Base-by-base conservation (phyloP, 768 basidiomycete genomes). In the Amanita fuliginea region DNA sequence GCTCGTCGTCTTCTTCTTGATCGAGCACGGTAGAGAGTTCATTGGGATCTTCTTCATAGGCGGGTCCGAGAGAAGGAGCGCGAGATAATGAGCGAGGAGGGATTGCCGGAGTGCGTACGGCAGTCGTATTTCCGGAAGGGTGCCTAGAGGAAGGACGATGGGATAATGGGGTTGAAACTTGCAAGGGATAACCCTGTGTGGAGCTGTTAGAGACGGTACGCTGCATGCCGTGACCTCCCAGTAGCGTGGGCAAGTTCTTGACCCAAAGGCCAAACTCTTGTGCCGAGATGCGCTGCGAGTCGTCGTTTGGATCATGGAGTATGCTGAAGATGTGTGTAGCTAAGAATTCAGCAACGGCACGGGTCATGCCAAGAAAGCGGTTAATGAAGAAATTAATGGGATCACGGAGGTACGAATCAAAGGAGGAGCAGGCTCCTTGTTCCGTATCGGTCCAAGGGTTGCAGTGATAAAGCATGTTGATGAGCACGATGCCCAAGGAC, bases 401-500 rank as follows among this genome's bases (percentile, higher is more conserved):
- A 54, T 87, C 77, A 51, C 75, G 74, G 56, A 80, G 80, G 70
- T 83, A 98, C 19, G 78, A 71, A 56, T 80, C 77, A 64, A 97
- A 99, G 41, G 90, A 89, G 32, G 77, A 67, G 64, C 86, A 86
- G 54, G 77, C 78, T 57, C 83, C 87, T 54, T 83, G 76, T 28
- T 83, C 77, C 1, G 95, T 95, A 62, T 98, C 95, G 40, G 88
- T 88, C 96, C 96, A 99, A 22, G 95, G 95, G 65, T 97, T 97
- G 68, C 77, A 88, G 67, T 99, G 96, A 69, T 97, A 99, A 63
- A 98, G 74, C 90, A 98, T 94, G 66, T 99, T 99, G 76, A 99
- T 90, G 59, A 99, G 80, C 56, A 99, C 96, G 63, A 99, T 96
- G 54, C 95, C 95, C 57, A 99, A 76, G 21, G 95, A 97, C 95